phyloP scores from a whole-genome alignment of 2,329 filamentous ascomycete genomes.

The Lasiodiplodia theobromae region DNA sequence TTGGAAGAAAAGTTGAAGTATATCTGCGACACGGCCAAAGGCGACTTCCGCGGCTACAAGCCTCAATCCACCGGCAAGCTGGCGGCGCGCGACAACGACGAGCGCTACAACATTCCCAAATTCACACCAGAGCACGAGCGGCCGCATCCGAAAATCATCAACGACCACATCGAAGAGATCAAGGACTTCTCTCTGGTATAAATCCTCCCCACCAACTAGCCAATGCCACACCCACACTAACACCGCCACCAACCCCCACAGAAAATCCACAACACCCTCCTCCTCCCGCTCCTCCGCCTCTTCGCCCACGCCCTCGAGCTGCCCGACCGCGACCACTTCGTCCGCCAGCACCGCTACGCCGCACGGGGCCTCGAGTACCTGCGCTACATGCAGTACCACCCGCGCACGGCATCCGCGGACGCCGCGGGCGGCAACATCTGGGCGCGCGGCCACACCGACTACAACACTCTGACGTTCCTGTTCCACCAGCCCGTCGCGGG shows the following conservation, averaged over 20 bases:
- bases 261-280: constrained; percentile 42
- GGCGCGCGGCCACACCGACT: constrained; percentile 59
- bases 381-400: constrained; percentile 54
- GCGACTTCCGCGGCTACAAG: constrained; percentile 21
- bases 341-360: constrained; percentile 46
- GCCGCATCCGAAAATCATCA: constrained; percentile 39
- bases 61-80: constrained; percentile 17
- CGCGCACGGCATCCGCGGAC: constrained; percentile 46
- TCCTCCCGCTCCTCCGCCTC: constrained; percentile 33
- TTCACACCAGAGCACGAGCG: constrained; percentile 37
- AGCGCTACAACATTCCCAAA: constrained; percentile 39
- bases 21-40: constrained; percentile 11
- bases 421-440: constrained; percentile 49
- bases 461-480: constrained; percentile 55
- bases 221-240: background rate
- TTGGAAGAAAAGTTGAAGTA: constrained; percentile 37
- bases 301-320: constrained; percentile 51
- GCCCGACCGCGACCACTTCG: constrained; percentile 45
- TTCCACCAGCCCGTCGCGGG: constrained; percentile 58
- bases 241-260: constrained; percentile 31
- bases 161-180: constrained; percentile 38
- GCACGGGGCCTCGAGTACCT: constrained; percentile 46
- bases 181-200: constrained; percentile 37
- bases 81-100: constrained; percentile 37
- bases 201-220: background rate